Percentiles rank a stretch among this genome's conserved stretches.
phyloP scores from a whole-genome alignment of 257 asterid species.

The Plantago elongata region DNA sequence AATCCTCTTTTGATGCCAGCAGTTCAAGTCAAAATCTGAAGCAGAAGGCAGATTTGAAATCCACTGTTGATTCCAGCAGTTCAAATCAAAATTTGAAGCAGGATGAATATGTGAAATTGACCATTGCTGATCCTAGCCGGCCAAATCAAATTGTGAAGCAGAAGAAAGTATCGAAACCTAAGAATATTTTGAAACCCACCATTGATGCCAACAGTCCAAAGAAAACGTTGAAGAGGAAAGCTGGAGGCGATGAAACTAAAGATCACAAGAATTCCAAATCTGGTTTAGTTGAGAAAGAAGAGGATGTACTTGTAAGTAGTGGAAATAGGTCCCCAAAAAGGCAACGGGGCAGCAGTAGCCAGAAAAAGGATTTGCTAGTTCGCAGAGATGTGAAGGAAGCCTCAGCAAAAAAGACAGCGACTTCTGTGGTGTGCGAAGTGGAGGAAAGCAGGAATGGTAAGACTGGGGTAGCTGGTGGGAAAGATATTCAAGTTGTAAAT shows the following conservation, averaged over 20 bases:
- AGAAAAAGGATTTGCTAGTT: no score
- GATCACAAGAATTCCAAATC: no score
- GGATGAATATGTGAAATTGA: constrained; percentile 13
- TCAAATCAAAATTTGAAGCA: constrained; percentile 33
- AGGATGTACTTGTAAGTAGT: no score
- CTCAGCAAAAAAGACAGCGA: no score
- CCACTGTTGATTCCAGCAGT: constrained; percentile 7
- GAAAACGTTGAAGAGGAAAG: constrained; percentile 32
- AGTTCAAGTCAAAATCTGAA: constrained; percentile 32
- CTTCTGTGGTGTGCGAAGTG: constrained; percentile 28
- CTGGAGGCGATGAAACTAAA: constrained; percentile 22
- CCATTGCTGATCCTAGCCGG: no score
- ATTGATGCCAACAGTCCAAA: constrained; percentile 12
- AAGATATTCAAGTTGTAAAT: constrained; percentile 27
- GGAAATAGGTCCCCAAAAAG: no score
- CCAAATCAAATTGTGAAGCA: no score
- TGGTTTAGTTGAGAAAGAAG: no score
- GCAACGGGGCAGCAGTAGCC: no score
- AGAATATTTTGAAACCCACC: no score
- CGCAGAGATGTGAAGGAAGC: no score
- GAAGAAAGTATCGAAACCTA: no score
- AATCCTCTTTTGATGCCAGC: constrained; percentile 2
- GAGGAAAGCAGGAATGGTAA: constrained; percentile 26
- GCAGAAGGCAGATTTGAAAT: constrained; percentile 19
- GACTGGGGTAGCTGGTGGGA: constrained; percentile 26